These are phyloP conservation scores for Ophiostoma sp. DNA, from an alignment of 2,329 filamentous ascomycete species.

Conservation along the genomic window DNA sequence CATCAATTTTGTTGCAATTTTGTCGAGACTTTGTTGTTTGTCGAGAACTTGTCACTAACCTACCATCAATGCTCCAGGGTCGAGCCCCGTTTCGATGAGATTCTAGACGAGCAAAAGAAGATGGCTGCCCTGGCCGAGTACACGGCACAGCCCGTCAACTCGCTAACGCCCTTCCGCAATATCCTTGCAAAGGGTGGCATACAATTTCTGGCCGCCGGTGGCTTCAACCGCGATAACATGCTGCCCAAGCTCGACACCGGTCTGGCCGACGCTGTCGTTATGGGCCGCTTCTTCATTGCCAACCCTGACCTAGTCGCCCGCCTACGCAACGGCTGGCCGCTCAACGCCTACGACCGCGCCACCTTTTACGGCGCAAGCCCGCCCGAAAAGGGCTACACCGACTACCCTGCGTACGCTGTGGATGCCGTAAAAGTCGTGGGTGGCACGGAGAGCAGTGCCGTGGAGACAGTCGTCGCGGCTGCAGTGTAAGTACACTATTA, in stretches of 20 bases:
- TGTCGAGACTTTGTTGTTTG: background rate
- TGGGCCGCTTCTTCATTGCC: conserved; percentile 47
- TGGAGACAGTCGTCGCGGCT: background rate
- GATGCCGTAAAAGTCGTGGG: background rate
- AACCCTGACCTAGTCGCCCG: conserved; percentile 49
- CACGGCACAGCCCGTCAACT: conserved; percentile 40
- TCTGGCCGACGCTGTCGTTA: conserved; percentile 37
- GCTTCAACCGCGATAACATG: conserved; percentile 32
- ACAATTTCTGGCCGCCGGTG: conserved; percentile 37
- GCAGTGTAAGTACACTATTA: no score
- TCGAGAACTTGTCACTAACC: background rate
- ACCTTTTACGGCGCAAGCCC: conserved; percentile 44
- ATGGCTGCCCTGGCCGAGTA: conserved; percentile 48
- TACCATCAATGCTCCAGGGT: conserved; percentile 7
- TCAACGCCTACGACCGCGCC: conserved; percentile 41
- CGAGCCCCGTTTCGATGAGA: conserved; percentile 30
- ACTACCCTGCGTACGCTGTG: conserved; percentile 38
- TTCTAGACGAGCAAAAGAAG: conserved; percentile 40
- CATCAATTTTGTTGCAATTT: no score
- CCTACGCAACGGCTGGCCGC: conserved; percentile 39
- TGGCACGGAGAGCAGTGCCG: background rate
- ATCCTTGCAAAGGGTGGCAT: conserved; percentile 51
- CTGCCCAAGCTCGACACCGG: conserved; percentile 33
- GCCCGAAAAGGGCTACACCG: conserved; percentile 42
- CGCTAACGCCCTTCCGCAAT: conserved; percentile 27